Conservation (phyloP, 2,329 filamentous ascomycete genomes). For the Cladophialophora immunda region DNA sequence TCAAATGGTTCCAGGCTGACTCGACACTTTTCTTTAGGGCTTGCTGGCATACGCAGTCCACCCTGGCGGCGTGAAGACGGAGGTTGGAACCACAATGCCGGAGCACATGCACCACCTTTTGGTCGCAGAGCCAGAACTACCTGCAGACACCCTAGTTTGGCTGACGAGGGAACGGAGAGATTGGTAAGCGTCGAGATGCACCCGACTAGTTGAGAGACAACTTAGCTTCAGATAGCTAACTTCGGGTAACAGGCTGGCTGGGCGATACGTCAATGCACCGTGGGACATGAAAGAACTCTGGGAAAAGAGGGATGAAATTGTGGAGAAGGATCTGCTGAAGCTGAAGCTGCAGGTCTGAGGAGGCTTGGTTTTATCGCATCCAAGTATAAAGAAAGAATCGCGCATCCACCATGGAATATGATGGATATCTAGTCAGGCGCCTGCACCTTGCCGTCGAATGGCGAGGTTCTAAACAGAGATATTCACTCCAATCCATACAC, state of each 20-base stretch:
- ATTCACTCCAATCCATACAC: constrained; percentile 39
- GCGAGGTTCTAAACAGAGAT: too few species aligned
- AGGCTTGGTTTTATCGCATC: not conserved
- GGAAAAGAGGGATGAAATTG: constrained; percentile 41
- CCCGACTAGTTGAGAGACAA: too few species aligned
- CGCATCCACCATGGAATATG: not conserved
- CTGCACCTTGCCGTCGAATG: too few species aligned
- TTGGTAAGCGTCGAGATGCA: too few species aligned
- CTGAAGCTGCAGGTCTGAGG: constrained; percentile 24
- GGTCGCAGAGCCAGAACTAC: constrained; percentile 59
- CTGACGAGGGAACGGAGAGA: constrained; percentile 41
- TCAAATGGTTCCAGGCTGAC: not conserved
- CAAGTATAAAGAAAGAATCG: not conserved
- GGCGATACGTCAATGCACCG: constrained; percentile 24
- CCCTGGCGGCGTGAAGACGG: constrained; percentile 33
- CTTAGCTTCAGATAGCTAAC: constrained; percentile 3
- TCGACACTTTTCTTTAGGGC: constrained; percentile 20
- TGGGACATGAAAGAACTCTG: constrained; percentile 47
- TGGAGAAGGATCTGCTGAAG: constrained; percentile 43
- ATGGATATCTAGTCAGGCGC: not conserved
- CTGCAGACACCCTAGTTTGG: constrained; percentile 41
- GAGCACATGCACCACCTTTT: constrained; percentile 28
- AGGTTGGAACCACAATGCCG: constrained; percentile 27
- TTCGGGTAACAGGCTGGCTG: constrained; percentile 38
- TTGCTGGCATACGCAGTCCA: constrained; percentile 37